Evolutionary conservation across 805 yeast species (phyloP).

Genomic region (Candida oleophila): DNA sequence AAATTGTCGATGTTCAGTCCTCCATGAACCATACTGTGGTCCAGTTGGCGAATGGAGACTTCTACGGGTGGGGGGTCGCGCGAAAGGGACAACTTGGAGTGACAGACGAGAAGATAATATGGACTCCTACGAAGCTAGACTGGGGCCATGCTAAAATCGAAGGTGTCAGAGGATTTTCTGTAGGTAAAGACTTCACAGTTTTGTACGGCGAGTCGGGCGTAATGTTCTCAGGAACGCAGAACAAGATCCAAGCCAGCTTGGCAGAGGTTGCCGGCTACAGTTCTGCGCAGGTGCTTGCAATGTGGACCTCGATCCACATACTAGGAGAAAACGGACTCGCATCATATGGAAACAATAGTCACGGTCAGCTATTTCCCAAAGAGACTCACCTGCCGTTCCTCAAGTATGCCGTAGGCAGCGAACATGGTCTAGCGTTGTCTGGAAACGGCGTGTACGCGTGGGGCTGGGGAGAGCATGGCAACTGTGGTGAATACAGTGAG

Average conservation of each 20-base stretch:
- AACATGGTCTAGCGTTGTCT: slow-evolving; percentile 63
- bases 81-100: slow-evolving; percentile 56
- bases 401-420: slow-evolving; percentile 67
- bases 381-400: slow-evolving; percentile 7
- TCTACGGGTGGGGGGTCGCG: slow-evolving; percentile 69
- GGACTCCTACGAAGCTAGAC: slow-evolving; percentile 21
- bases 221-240: slow-evolving; percentile 17
- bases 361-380: slow-evolving; percentile 57
- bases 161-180: slow-evolving; percentile 14
- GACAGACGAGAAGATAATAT: slow-evolving; percentile 10
- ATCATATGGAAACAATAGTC: slow-evolving; percentile 75
- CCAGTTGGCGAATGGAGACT: slow-evolving; percentile 35
- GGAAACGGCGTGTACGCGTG: slow-evolving; percentile 55
- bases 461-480: slow-evolving; percentile 99
- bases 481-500: slow-evolving; percentile 58
- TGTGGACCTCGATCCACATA: slow-evolving; percentile 83
- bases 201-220: slow-evolving; percentile 16
- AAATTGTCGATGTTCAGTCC: slow-evolving; percentile 19
- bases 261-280: slow-evolving; percentile 7
- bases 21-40: slow-evolving; percentile 50
- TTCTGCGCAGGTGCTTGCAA: slow-evolving; percentile 25
- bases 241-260: neutral
- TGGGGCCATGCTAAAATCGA: neutral
- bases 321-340: slow-evolving; percentile 10
- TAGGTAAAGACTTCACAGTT: slow-evolving; percentile 61